Percentiles rank a stretch among this genome's conserved stretches.
Conservation (phyloP, 73 alveolate species). For the Halteria grandinella region DNA sequence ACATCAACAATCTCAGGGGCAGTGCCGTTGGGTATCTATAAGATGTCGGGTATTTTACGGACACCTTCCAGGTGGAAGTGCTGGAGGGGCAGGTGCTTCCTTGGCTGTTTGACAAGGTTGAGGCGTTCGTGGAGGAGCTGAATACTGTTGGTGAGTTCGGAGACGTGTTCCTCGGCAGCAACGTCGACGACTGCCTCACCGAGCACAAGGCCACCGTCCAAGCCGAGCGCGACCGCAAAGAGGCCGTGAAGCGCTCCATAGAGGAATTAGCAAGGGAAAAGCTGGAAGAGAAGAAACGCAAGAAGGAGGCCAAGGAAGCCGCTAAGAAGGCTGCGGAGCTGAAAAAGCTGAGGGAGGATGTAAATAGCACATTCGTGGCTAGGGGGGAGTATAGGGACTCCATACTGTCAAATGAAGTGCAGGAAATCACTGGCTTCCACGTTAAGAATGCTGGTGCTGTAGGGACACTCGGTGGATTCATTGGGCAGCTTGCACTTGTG, state of each 20-base stretch:
- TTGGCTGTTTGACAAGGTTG: constrained; percentile 49
- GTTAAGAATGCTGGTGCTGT: not conserved
- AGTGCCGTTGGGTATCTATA: constrained; percentile 7
- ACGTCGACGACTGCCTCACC: constrained; percentile 29
- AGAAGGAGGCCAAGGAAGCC: constrained; percentile 40
- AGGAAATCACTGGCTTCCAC: constrained; percentile 48
- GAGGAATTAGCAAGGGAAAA: constrained; percentile 28
- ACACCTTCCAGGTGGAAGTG: constrained; percentile 7
- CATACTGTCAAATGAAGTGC: constrained; percentile 33
- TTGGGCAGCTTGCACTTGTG: constrained; percentile 42
- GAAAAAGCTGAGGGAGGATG: constrained; percentile 55
- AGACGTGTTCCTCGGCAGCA: constrained; percentile 21
- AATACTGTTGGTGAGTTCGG: not conserved
- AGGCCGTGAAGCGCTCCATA: constrained; percentile 2
- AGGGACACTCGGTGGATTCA: constrained; percentile 57
- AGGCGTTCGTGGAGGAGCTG: constrained; percentile 31
- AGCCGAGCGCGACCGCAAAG: constrained; percentile 40
- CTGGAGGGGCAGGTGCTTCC: constrained; percentile 62
- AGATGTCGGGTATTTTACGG: constrained; percentile 30
- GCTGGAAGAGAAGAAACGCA: constrained; percentile 35
- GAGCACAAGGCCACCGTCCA: constrained; percentile 32
- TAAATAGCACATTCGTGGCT: constrained; percentile 28
- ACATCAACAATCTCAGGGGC: constrained; percentile 19
- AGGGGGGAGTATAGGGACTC: constrained; percentile 57
- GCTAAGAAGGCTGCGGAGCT: constrained; percentile 46